Evolutionary conservation across 352 stramenopile species (phyloP).

Genomic region (Globisporangium cystogenes): DNA sequence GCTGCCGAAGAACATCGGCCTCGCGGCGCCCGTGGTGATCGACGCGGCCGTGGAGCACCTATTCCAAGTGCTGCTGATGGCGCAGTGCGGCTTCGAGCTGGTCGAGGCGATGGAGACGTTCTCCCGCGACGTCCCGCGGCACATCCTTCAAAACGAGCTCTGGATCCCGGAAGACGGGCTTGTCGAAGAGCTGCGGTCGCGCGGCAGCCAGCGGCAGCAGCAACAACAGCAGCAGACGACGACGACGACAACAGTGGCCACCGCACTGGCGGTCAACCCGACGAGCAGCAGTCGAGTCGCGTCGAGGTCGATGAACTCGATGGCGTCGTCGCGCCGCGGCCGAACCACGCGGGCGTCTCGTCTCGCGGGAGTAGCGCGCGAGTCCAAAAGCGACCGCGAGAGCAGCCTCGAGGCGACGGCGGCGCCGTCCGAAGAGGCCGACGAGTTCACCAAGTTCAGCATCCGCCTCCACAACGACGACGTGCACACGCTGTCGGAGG

Average conservation of each 20-base stretch:
- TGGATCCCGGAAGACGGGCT: conserved; percentile 8
- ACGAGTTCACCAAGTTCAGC: conserved; percentile 24
- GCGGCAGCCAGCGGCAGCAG: background rate
- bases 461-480: conserved; percentile 86
- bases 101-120: conserved; percentile 68
- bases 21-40: conserved; percentile 55
- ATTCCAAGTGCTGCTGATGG: conserved; percentile 57
- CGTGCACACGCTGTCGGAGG: conserved; percentile 68
- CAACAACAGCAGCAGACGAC: background rate
- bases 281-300: conserved; percentile 1
- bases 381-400: conserved; percentile 16
- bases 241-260: background rate
- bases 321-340: conserved; percentile 8
- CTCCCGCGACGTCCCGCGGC: conserved; percentile 43
- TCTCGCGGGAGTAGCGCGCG: conserved; percentile 10
- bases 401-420: background rate
- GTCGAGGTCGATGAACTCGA: conserved; percentile 10
- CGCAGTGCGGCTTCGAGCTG: conserved; percentile 68
- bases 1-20: conserved; percentile 55
- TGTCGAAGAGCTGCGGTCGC: background rate
- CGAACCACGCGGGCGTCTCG: conserved; percentile 9
- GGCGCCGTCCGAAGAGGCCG: background rate
- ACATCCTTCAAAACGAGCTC: conserved; percentile 36
- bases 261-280: background rate
- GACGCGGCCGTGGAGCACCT: conserved; percentile 74